Conservation (phyloP, 805 yeast genomes). For the Candida boleticola region DNA sequence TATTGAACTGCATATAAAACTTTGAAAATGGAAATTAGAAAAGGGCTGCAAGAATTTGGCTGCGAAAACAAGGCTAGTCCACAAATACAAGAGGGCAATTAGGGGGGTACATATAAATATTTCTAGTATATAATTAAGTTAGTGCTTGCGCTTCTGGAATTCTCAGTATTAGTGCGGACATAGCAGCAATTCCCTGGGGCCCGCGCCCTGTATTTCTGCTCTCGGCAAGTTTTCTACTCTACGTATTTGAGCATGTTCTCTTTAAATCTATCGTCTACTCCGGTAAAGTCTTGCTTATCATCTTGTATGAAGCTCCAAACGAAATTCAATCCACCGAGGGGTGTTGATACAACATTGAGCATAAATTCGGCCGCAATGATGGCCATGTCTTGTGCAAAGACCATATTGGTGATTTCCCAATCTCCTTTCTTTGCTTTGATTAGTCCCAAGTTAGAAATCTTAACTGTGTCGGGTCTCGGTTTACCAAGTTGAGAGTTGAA, state of each 20-base stretch:
- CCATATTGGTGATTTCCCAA: slow-evolving; percentile 29
- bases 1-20: too few relatives aligned
- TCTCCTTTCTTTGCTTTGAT: slow-evolving; percentile 11
- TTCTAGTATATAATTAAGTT: too few relatives aligned
- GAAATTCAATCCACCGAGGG: slow-evolving; percentile 32
- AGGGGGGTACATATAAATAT: too few relatives aligned
- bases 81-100: too few relatives aligned
- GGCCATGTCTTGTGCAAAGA: slow-evolving; percentile 37
- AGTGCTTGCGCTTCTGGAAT: too few relatives aligned
- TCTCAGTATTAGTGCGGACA: too few relatives aligned
- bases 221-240: too few relatives aligned
- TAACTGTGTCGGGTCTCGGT: slow-evolving; percentile 29
- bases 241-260: not conserved
- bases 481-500: slow-evolving; percentile 22
- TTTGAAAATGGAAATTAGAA: too few relatives aligned
- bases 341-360: slow-evolving; percentile 28
- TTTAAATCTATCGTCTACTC: not conserved
- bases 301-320: slow-evolving; percentile 31
- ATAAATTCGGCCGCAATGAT: slow-evolving; percentile 34
- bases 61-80: too few relatives aligned
- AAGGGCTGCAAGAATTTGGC: too few relatives aligned
- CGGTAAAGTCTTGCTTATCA: not conserved
- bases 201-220: too few relatives aligned
- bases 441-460: slow-evolving; percentile 37
- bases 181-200: too few relatives aligned